Conservation (phyloP, 305 asterid species). For the Fraxinus baroniana region DNA sequence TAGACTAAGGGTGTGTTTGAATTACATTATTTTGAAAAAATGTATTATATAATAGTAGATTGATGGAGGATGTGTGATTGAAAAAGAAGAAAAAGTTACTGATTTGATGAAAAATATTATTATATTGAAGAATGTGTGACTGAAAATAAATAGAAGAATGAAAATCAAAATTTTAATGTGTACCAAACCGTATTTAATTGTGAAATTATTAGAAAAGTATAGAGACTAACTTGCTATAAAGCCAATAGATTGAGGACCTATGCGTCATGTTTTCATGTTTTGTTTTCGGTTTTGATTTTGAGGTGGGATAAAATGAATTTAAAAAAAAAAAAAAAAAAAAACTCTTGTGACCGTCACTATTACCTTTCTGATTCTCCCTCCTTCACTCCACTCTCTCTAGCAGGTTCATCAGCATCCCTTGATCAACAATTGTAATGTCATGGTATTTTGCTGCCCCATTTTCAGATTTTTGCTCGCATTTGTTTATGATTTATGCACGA, state of each 20-base stretch:
- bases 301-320: constrained; percentile 34
- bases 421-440: constrained; percentile 17
- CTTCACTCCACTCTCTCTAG: constrained; percentile 40
- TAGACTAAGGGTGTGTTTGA: not conserved
- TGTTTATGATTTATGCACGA: constrained; percentile 5
- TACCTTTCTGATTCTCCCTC: constrained; percentile 48
- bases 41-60: too few relatives aligned
- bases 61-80: too few relatives aligned
- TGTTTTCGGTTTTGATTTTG: not conserved
- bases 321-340: constrained; percentile 25
- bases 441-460: constrained; percentile 26
- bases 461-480: constrained; percentile 14
- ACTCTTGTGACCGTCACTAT: constrained; percentile 58
- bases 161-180: too few relatives aligned
- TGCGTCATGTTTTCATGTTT: not conserved
- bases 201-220: not conserved
- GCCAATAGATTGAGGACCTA: not conserved
- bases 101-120: too few relatives aligned
- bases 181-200: too few relatives aligned
- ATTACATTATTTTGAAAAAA: too few relatives aligned
- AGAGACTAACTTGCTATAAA: not conserved
- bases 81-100: too few relatives aligned
- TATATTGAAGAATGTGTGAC: too few relatives aligned
- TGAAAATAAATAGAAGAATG: too few relatives aligned
- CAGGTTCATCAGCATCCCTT: constrained; percentile 27